Evolutionary conservation across 495 filamentous ascomycete species (phyloP).

Genomic region (Cryomyces minteri): DNA sequence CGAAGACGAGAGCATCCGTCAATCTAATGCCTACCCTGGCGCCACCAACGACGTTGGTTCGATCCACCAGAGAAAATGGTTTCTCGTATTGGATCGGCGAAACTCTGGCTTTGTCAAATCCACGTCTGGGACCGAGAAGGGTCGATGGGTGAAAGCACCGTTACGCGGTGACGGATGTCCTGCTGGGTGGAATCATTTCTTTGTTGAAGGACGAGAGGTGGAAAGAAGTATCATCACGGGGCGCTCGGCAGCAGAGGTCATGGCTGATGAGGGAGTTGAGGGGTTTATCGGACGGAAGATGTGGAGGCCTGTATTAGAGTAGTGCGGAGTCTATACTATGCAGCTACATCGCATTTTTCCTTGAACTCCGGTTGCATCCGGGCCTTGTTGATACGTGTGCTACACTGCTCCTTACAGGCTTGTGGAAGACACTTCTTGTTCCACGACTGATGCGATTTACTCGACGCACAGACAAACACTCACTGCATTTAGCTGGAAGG

Average conservation of each 20-base stretch:
- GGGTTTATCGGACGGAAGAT: conserved; percentile 34
- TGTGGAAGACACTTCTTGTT: no score
- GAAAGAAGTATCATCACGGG: conserved; percentile 48
- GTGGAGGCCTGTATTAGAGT: conserved; percentile 38
- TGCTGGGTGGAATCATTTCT: conserved; percentile 33
- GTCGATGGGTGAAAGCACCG: conserved; percentile 1
- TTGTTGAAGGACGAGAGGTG: conserved; percentile 33
- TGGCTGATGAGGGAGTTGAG: conserved; percentile 37
- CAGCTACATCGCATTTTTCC: no score
- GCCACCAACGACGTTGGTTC: conserved; percentile 42
- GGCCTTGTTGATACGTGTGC: no score
- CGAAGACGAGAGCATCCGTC: conserved; percentile 32
- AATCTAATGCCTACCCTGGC: conserved; percentile 44
- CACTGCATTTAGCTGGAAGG: no score
- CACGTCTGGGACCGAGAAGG: conserved; percentile 9
- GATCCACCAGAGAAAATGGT: conserved; percentile 46
- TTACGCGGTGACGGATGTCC: conserved; percentile 1
- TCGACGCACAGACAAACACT: no score
- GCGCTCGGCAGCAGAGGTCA: conserved; percentile 32
- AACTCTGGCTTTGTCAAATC: conserved; percentile 32
- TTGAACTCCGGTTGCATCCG: no score
- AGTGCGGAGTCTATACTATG: background rate
- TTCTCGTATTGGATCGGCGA: conserved; percentile 33
- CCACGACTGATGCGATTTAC: no score
- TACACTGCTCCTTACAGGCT: no score